phyloP scores from a whole-genome alignment of 768 basidiomycete species.

The Solioccasus polychromus region DNA sequence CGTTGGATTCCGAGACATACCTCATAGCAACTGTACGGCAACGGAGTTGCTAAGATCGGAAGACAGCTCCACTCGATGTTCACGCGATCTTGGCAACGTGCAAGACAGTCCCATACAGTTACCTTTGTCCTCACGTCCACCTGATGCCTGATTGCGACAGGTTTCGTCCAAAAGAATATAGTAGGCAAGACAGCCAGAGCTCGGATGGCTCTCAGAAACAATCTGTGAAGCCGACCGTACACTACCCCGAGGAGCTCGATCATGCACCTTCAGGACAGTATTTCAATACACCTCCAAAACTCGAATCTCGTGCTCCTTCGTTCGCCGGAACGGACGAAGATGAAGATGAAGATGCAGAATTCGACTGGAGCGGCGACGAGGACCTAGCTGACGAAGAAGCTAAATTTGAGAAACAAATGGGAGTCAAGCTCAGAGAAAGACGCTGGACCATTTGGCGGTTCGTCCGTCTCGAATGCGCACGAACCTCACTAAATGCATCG shows the following conservation, averaged over 20 bases:
- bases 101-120: slow-evolving; percentile 18
- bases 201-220: slow-evolving; percentile 14
- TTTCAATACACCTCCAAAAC: slow-evolving; percentile 28
- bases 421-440: slow-evolving; percentile 39
- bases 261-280: slow-evolving; percentile 21
- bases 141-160: slow-evolving; percentile 20
- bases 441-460: slow-evolving; percentile 58
- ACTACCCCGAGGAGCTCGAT: slow-evolving; percentile 48
- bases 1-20: background rate
- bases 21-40: background rate
- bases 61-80: slow-evolving; percentile 12
- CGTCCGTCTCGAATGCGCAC: slow-evolving; percentile 16
- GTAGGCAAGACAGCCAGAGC: slow-evolving; percentile 11
- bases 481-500: background rate
- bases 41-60: slow-evolving; percentile 5
- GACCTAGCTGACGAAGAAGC: slow-evolving; percentile 70
- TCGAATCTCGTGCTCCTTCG: slow-evolving; percentile 41
- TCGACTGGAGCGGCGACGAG: slow-evolving; percentile 78
- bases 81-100: slow-evolving; percentile 14
- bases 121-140: slow-evolving; percentile 20
- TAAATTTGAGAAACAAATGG: slow-evolving; percentile 62
- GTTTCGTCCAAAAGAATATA: background rate
- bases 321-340: slow-evolving; percentile 55
- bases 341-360: slow-evolving; percentile 54
- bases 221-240: slow-evolving; percentile 43